A percentile compares a stretch with the other conserved stretches of the same genome.
These are phyloP conservation scores for Ceratobasidium papillatum DNA, from an alignment of 1,284 basidiomycete species.

Conservation along the genomic window DNA sequence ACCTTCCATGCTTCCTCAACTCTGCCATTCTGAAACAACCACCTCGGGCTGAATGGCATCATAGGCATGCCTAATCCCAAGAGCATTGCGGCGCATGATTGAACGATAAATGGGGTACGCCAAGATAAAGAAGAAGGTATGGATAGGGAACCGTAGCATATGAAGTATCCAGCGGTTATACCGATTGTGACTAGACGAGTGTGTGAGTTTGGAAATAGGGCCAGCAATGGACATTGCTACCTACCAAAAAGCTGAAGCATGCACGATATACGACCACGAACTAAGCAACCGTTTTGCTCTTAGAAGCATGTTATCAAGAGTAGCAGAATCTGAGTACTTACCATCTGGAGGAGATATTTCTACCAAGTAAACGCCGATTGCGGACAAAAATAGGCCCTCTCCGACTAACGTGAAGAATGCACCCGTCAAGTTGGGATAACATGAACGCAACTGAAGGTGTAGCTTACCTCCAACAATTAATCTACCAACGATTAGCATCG, in stretches of 20 bases:
- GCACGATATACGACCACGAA: constrained; percentile 57
- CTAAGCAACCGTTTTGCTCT: background rate
- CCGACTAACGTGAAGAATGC: constrained; percentile 49
- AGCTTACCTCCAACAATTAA: constrained; percentile 55
- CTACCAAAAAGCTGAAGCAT: constrained; percentile 57
- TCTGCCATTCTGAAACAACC: constrained; percentile 59
- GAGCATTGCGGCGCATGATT: constrained; percentile 54
- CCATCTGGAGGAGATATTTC: constrained; percentile 45
- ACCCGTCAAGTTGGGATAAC: background rate
- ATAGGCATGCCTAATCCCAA: constrained; percentile 59
- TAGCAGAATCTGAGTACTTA: constrained; percentile 2
- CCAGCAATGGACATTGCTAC: background rate
- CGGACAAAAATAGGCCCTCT: constrained; percentile 60
- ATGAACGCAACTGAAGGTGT: background rate
- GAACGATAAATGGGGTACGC: constrained; percentile 60
- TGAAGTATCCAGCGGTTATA: constrained; percentile 60
- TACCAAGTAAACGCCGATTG: constrained; percentile 53
- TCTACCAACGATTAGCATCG: constrained; percentile 58
- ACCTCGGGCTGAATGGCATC: constrained; percentile 64
- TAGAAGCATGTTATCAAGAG: background rate
- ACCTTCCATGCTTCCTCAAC: constrained; percentile 57
- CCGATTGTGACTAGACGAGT: constrained; percentile 53
- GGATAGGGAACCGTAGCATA: constrained; percentile 59
- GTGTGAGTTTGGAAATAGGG: background rate
- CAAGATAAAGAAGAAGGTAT: constrained; percentile 57